Evolutionary conservation across 2,329 filamentous ascomycete species (phyloP), one percentile per base, ranked within the genome.

Genomic region (Myrmaecium sp.): DNA sequence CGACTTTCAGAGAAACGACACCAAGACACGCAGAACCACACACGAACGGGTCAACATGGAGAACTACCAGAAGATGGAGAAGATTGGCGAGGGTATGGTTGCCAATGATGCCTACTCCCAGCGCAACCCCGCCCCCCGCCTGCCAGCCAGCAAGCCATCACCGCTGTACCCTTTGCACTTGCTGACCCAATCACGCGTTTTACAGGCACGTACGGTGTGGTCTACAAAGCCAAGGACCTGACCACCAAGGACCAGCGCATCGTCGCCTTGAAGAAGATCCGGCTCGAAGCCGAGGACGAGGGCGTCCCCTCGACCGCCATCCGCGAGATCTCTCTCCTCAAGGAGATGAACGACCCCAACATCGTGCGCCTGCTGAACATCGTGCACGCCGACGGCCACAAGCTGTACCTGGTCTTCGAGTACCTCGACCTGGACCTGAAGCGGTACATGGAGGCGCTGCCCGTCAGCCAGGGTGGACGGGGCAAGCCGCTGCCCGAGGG

Each of bases 1-100:
- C 9, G 14, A 10, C 23, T 30, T 28, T 51, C 33, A 39, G 92
- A 92, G 83, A 82, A 93, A 55, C 91, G 92, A 58, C 93, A 93
- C 55, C 80, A 92, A 58, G 91, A 91, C 61, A 69, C 93, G 46
- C 83, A 93, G 62, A 93, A 93, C 18, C 18, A 11, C n/a, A n/a
- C 26, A 14, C 29, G 25, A n/a, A 5, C 9, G 14, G 10, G 24
- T 30, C 29, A 51, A 33, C 39, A 92, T 93, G 83, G 82, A 93
- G 56, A 91, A 92, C 58, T 93, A 93, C 55, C 80, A 92, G 58
- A 91, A 91, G 61, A 69, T 93, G 46, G 83, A 93, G 62, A 93
- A 93, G 65, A 83, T 93, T 46, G 83, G 83, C 55, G 83, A 93
- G 69, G 83, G 83, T 89, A 59, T 43, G 40, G 10, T 26, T 11